Evolutionary conservation across 495 filamentous ascomycete genomes (phyloP), one percentile per base, ranked within the genome.

Genomic region (Emericellopsis terricola): DNA sequence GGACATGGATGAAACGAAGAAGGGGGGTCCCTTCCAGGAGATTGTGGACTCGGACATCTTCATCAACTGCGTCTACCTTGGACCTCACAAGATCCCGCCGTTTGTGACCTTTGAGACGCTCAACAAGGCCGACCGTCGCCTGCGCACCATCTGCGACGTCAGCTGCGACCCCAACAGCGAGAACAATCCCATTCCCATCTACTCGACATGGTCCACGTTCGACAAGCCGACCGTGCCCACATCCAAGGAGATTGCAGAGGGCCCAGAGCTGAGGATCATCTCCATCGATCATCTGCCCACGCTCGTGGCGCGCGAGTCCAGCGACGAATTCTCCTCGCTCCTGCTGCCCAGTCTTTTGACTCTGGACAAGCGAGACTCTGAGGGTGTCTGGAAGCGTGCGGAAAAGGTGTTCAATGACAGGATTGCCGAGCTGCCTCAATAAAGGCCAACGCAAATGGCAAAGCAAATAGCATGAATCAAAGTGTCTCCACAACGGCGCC

Each of bases 1-100:
- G 87, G 89, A 96, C 64, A 67, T 97, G 56, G 73, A 64, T 2
- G 89, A 94, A 69, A 94, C 87, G n/a, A 62, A 57, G 2, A n/a
- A 15, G 10, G 76, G 80, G 19, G 87, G 87, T 10, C 87, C 87
- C 16, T 94, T 92, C 64, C 53, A 64, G 43, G 87, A 94, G 57
- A 89, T 94, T 49, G 60, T 78, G 37, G 76, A 85, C 46, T 61
- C 54, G 41, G 70, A 75, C 42, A 83, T 91, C 45, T 89, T 92
- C 51, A 64, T 93, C 52, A 92, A 91, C 65, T 91, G 81, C 65
- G 87, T 93, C 43, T 93, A 93, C 55, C 70, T 94, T 11, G 64
- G 11, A 26, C 23, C 23, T 11, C 23, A 62, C 13, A 63, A 67
- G 36, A 80, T 84, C 37, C 76, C 76, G 2, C 65, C 66, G 10